Conservation (phyloP, 306 rosid species). For the Quercus variabilis region DNA sequence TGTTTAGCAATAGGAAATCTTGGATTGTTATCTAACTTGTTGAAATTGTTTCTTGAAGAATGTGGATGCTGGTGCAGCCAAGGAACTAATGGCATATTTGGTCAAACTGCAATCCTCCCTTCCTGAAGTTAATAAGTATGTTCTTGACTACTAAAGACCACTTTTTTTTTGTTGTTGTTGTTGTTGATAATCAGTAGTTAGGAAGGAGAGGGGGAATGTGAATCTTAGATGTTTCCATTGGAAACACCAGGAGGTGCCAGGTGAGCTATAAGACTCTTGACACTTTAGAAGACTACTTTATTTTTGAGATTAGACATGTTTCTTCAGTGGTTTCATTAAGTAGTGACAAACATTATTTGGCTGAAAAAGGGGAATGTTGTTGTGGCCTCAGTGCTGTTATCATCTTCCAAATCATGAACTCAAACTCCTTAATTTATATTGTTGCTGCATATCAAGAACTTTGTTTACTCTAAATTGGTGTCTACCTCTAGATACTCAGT, state of each 20-base stretch:
- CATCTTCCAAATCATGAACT: neutral
- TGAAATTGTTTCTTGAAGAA: constrained; percentile 49
- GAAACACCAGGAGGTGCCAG: no score
- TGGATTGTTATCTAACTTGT: constrained; percentile 17
- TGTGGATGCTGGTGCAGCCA: constrained; percentile 94
- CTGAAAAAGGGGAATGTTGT: neutral
- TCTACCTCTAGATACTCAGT: no score
- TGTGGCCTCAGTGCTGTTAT: neutral
- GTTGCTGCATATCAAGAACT: neutral
- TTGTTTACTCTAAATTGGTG: neutral
- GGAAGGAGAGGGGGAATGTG: no score
- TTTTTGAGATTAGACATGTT: neutral
- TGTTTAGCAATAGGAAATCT: constrained; percentile 3
- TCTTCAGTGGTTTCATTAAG: neutral
- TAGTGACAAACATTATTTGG: neutral
- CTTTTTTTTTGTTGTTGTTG: no score
- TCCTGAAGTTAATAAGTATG: constrained; percentile 81
- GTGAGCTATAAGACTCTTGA: no score
- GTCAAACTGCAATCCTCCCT: constrained; percentile 89
- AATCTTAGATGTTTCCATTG: no score
- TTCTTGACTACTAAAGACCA: neutral
- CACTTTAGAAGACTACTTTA: neutral
- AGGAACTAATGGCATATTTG: constrained; percentile 84
- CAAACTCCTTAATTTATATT: neutral
- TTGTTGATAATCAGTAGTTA: no score